phyloP scores from a whole-genome alignment of 164 flowering plant species.

The Tinospora cordifolia region DNA sequence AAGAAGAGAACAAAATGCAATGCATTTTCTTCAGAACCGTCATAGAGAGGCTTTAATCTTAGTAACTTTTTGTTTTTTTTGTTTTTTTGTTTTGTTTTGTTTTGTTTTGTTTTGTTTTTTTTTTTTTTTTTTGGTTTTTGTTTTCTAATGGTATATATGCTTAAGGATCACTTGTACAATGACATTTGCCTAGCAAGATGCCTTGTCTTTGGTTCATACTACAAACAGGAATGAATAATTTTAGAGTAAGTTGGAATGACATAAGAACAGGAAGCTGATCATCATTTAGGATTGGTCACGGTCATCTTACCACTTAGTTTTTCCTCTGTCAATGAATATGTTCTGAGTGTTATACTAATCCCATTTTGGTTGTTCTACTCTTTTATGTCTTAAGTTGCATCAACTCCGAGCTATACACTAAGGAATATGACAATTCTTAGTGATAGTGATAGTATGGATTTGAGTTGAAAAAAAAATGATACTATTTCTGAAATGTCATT shows the following conservation, averaged over 20 bases:
- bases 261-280: neutral
- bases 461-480: neutral
- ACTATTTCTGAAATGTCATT: neutral
- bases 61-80: neutral
- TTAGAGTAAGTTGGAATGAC: neutral
- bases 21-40: neutral
- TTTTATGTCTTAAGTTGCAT: neutral
- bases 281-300: too few relatives aligned
- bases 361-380: neutral
- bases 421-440: neutral
- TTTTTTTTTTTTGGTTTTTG: too few relatives aligned
- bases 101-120: too few relatives aligned
- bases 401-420: too few relatives aligned
- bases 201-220: neutral
- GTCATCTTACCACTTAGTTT: too few relatives aligned
- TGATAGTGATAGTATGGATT: neutral
- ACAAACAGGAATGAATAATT: conserved; percentile 1
- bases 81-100: too few relatives aligned
- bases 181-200: neutral
- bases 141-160: neutral
- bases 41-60: neutral
- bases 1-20: conserved; percentile 5
- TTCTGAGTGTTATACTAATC: too few relatives aligned
- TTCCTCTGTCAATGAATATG: too few relatives aligned
- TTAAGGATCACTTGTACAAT: conserved; percentile 5